These are phyloP conservation scores for Bryum argenteum DNA, from an alignment of 225 moss, liverwort and hornwort species.

Conservation along the genomic window DNA sequence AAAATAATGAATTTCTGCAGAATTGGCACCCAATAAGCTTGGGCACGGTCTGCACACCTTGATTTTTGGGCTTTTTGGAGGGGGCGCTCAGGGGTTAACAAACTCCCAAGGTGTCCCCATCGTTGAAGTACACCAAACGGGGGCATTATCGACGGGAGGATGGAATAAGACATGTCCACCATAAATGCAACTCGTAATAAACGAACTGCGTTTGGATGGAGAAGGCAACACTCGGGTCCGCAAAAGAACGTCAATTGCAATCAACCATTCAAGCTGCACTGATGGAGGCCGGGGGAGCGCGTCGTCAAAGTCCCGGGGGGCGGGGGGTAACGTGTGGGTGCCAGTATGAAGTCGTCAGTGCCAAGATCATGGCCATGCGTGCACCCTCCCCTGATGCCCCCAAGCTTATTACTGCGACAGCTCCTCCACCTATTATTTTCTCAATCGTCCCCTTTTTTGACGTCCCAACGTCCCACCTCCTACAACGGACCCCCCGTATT, in stretches of 20 bases:
- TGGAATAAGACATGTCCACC: too few relatives aligned
- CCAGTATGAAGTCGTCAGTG: slow-evolving; percentile 18
- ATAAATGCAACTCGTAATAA: too few relatives aligned
- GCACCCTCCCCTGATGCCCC: neutral
- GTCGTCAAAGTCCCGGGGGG: neutral
- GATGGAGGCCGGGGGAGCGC: neutral
- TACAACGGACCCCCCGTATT: too few relatives aligned
- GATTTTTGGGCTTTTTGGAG: too few relatives aligned
- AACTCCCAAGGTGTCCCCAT: too few relatives aligned
- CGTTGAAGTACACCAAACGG: too few relatives aligned
- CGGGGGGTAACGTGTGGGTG: neutral
- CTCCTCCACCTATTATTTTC: slow-evolving; percentile 9
- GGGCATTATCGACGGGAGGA: too few relatives aligned
- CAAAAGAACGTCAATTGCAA: neutral
- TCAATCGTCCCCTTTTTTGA: slow-evolving; percentile 15
- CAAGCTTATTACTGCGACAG: slow-evolving; percentile 1
- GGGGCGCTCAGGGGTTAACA: too few relatives aligned
- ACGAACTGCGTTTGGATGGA: neutral
- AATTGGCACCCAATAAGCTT: too few relatives aligned
- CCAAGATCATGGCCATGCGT: slow-evolving; percentile 33
- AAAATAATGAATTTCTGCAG: too few relatives aligned
- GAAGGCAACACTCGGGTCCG: neutral
- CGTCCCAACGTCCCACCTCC: neutral
- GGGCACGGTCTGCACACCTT: too few relatives aligned
- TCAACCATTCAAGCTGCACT: slow-evolving; percentile 4